Conservation (phyloP, 2,329 filamentous ascomycete genomes). For the Elsinoe australis region DNA sequence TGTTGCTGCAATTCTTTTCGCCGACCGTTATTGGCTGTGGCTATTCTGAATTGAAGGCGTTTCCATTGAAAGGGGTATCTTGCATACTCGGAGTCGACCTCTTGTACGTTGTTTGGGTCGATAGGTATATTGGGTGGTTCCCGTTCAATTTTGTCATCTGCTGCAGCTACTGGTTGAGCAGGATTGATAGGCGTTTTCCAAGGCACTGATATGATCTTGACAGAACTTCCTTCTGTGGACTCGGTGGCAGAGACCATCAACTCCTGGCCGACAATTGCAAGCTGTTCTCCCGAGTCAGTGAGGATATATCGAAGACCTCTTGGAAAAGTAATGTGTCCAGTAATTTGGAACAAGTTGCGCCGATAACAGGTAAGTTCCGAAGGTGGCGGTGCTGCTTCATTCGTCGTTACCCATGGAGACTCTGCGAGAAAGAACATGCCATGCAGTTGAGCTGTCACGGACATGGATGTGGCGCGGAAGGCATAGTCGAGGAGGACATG, state of each 20-base stretch:
- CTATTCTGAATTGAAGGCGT: constrained; percentile 84
- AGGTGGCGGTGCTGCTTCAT: constrained; percentile 51
- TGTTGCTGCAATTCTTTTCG: constrained; percentile 94
- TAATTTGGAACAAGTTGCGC: constrained; percentile 92
- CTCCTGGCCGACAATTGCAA: constrained; percentile 75
- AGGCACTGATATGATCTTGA: constrained; percentile 91
- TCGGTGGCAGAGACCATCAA: constrained; percentile 87
- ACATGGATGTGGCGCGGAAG: constrained; percentile 55
- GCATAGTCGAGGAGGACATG: constrained; percentile 59
- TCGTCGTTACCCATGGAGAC: constrained; percentile 58
- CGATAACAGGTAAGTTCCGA: constrained; percentile 92
- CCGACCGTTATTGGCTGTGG: constrained; percentile 91
- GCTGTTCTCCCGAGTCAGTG: constrained; percentile 74
- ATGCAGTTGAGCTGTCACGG: constrained; percentile 68
- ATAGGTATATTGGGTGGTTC: constrained; percentile 78
- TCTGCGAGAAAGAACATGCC: constrained; percentile 87
- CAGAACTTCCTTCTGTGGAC: constrained; percentile 83
- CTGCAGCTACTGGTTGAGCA: constrained; percentile 56
- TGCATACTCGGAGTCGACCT: constrained; percentile 73
- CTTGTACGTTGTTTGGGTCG: constrained; percentile 55
- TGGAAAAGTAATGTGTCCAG: constrained; percentile 76
- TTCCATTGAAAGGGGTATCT: constrained; percentile 94
- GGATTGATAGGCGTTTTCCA: constrained; percentile 87
- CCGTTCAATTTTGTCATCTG: constrained; percentile 63
- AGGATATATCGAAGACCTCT: constrained; percentile 70